Evolutionary conservation across 148 eudicot species (phyloP).

Genomic region (Camellia sinensis): DNA sequence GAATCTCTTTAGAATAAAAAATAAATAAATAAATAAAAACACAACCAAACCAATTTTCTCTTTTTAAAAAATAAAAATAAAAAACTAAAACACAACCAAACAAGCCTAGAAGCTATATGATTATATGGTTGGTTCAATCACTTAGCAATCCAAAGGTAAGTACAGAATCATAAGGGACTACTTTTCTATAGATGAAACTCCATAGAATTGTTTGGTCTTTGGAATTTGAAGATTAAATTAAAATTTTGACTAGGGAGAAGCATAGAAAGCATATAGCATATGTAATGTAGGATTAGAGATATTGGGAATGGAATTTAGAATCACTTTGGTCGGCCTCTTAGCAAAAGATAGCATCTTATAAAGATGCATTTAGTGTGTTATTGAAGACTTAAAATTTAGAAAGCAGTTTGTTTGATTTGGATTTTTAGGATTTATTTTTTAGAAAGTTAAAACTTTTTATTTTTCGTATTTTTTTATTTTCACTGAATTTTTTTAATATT

Average conservation of each 20-base stretch:
- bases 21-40: too few species aligned
- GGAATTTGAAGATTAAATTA: background rate
- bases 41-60: too few species aligned
- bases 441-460: too few species aligned
- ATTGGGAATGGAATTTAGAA: slow-evolving; percentile 51
- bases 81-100: too few species aligned
- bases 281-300: slow-evolving; percentile 15
- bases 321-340: slow-evolving; percentile 64
- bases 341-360: slow-evolving; percentile 25
- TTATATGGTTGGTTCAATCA: too few species aligned
- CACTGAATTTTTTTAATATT: too few species aligned
- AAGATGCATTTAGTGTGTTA: slow-evolving; percentile 33
- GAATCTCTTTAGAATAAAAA: too few species aligned
- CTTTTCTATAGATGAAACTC: too few species aligned
- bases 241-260: slow-evolving; percentile 22
- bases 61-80: too few species aligned
- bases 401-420: background rate
- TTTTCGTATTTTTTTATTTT: too few species aligned
- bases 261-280: slow-evolving; percentile 26
- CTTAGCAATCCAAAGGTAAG: background rate
- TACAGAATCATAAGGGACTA: background rate
- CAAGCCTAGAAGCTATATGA: too few species aligned
- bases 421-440: too few species aligned
- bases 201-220: background rate
- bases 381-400: slow-evolving; percentile 29